A percentile compares a stretch with the other conserved stretches of the same genome.
These are phyloP conservation scores for Viola odorata DNA, from an alignment of 345 rosid genomes.

Conservation along the genomic window DNA sequence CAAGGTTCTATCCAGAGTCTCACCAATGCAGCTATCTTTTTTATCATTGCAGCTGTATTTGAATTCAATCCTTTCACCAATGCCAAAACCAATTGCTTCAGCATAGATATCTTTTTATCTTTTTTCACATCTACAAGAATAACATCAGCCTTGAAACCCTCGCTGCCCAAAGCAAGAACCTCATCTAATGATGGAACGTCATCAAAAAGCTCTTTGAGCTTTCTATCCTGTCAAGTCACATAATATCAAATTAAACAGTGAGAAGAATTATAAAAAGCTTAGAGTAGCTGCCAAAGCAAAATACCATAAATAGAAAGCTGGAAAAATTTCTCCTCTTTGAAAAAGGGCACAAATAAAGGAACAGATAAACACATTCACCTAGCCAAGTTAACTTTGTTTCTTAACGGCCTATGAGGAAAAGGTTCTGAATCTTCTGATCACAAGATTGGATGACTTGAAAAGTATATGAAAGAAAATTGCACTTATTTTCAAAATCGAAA, in stretches of 20 bases:
- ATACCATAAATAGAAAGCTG: neutral
- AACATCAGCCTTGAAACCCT: conserved; percentile 65
- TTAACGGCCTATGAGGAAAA: too few species aligned
- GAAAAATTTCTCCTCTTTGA: neutral
- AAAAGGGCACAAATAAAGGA: neutral
- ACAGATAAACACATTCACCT: too few species aligned
- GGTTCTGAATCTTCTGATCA: too few species aligned
- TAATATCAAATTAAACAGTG: conserved; percentile 4
- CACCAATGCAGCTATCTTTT: conserved; percentile 95
- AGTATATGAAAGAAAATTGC: too few species aligned
- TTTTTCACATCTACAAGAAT: conserved; percentile 80
- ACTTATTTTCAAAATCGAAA: too few species aligned
- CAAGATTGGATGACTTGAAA: too few species aligned
- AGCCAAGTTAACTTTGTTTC: too few species aligned
- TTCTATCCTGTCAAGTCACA: conserved; percentile 56
- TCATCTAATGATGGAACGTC: conserved; percentile 78
- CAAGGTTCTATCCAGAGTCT: conserved; percentile 15
- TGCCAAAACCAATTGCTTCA: conserved; percentile 68
- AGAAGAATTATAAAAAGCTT: neutral
- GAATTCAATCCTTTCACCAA: conserved; percentile 83
- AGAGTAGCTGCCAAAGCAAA: neutral
- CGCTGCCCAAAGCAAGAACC: conserved; percentile 73
- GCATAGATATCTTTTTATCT: conserved; percentile 84
- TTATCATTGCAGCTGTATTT: conserved; percentile 78
- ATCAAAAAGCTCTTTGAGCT: conserved; percentile 66